Evolutionary conservation across 345 rosid species (phyloP).

Genomic region (Syzygium grande): DNA sequence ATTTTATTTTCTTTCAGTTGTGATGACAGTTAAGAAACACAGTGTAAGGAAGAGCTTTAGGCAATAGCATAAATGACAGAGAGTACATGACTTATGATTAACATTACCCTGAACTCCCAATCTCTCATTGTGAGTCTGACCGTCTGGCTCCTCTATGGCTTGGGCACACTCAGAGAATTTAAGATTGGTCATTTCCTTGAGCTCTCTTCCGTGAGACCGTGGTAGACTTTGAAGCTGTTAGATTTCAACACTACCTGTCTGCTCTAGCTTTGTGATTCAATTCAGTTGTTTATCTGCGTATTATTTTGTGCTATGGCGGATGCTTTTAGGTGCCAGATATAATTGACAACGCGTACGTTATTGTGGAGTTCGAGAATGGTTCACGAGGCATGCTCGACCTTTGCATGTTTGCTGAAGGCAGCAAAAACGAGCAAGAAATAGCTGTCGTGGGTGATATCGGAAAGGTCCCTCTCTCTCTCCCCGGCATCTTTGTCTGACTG

Average conservation of each 20-base stretch:
- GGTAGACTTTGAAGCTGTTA: neutral
- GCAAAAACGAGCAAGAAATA: slow-evolving; percentile 92
- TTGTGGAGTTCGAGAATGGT: slow-evolving; percentile 84
- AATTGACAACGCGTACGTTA: slow-evolving; percentile 83
- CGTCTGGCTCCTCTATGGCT: neutral
- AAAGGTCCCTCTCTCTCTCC: slow-evolving; percentile 33
- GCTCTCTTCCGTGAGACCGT: neutral
- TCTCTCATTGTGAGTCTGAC: neutral
- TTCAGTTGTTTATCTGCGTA: neutral
- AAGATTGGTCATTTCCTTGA: neutral
- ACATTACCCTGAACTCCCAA: neutral
- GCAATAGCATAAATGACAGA: neutral
- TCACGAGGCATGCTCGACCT: slow-evolving; percentile 92
- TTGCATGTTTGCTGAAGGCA: slow-evolving; percentile 98
- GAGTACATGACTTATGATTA: neutral
- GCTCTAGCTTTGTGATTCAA: neutral
- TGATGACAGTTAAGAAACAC: neutral
- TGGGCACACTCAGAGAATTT: neutral
- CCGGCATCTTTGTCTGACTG: neutral
- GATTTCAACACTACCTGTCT: neutral
- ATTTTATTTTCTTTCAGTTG: neutral
- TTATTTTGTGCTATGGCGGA: neutral
- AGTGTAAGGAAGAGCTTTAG: neutral
- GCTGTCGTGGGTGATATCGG: slow-evolving; percentile 71
- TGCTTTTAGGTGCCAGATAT: slow-evolving; percentile 71